Evolutionary conservation across 2,329 filamentous ascomycete genomes (phyloP), one percentile per base, ranked within the genome.

Genomic region (Hymenoscyphus infarciens): DNA sequence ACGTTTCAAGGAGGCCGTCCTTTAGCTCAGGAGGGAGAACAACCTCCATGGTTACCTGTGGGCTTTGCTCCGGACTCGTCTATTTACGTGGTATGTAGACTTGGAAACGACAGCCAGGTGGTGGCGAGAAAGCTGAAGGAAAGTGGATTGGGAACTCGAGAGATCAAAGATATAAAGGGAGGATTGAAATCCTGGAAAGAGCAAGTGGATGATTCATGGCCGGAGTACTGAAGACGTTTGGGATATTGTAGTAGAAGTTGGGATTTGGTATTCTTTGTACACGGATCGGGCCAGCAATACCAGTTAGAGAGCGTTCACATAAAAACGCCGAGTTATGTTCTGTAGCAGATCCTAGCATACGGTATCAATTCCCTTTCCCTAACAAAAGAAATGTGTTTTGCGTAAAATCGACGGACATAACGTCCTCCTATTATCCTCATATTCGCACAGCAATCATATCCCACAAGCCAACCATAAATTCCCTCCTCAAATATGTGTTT

Each of bases 31-130:
- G 45, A 66, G 25, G 42, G 62, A 59, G 29, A 71, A 61, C 39
- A 56, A 19, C 67, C 67, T 19, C 16, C 25, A 7, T 80, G 79
- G 75, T 69, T 83, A 16, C 79, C 80, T 0, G 65, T 72, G 0
- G 72, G 76, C 1, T 42, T 81, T 0, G 65, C 75, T 0, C 64
- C 71, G 1, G 75, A 82, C 35, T 78, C 79, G 2, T 83, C 87
- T 0, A 85, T 95, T 25, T 90, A 89, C 64, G 77, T 92, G 0
- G 81, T 95, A 0, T 95, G 91, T 68, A 81, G 90, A 33, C 79
- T 89, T 1, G 91, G 91, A 0, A 91, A 93, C 66, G 90, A 95
- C 73, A 93, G 90, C 11, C 91, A 94, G 72, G 68, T 91, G 22
- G 86, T 87, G 0, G 82, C 86, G 0, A 82, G 79, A 68, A 87